Conservation (phyloP, 305 asterid genomes). For the Fraxinus floribunda region DNA sequence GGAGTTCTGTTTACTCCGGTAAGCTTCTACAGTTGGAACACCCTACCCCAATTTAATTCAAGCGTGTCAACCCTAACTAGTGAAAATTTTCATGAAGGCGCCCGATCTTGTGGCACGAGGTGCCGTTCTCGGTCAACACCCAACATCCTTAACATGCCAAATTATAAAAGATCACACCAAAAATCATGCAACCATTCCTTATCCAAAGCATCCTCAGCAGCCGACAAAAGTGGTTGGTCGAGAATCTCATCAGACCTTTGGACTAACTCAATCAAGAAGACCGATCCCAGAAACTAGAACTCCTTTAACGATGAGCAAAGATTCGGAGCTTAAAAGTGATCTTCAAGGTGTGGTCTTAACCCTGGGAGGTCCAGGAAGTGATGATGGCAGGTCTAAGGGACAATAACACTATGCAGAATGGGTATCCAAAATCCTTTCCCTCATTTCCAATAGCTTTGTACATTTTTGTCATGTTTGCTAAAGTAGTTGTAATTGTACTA, state of each 20-base stretch:
- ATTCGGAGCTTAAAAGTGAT: slow-evolving; percentile 31
- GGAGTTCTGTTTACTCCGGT: slow-evolving; percentile 89
- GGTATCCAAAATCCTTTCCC: not conserved
- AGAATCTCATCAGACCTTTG: slow-evolving; percentile 29
- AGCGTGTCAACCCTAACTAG: not conserved
- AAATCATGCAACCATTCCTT: slow-evolving; percentile 19
- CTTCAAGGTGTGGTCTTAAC: slow-evolving; percentile 51
- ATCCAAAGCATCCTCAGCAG: slow-evolving; percentile 40
- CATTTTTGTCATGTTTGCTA: not conserved
- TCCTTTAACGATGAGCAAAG: slow-evolving; percentile 17
- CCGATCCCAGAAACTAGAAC: slow-evolving; percentile 18
- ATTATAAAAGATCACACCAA: slow-evolving; percentile 25
- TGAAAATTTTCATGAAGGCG: slow-evolving; percentile 41
- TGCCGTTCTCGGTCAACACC: slow-evolving; percentile 35
- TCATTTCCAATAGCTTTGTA: not conserved
- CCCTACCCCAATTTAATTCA: not conserved
- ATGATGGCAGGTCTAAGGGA: slow-evolving; percentile 19
- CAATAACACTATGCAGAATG: not conserved
- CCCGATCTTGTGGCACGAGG: slow-evolving; percentile 49
- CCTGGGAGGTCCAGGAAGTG: slow-evolving; percentile 50
- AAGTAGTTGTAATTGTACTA: not conserved
- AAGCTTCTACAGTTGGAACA: slow-evolving; percentile 22
- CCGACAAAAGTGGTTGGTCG: slow-evolving; percentile 29
- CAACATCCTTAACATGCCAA: slow-evolving; percentile 26
- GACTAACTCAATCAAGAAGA: slow-evolving; percentile 27